Evolutionary conservation across 2,329 filamentous ascomycete genomes (phyloP), one percentile per base, ranked within the genome.

Genomic region (Cercospora sesami): DNA sequence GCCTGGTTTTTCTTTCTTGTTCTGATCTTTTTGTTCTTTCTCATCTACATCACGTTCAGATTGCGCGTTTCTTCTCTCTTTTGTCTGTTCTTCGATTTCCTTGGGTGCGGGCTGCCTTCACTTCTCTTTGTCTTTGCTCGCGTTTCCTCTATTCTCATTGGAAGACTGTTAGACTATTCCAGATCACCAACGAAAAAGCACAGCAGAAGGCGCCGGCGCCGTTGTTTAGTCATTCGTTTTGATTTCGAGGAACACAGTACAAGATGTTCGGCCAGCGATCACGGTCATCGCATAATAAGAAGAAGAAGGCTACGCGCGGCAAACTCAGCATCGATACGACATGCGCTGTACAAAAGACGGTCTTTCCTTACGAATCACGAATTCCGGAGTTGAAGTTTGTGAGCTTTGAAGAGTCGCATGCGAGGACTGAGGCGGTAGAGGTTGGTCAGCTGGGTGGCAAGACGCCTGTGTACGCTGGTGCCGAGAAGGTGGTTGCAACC

Each of bases 251-350:
- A 36, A 12, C n/a, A 59, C 55, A 59, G 55, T 7, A 59, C 53
- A 60, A 31, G 16, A 68, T 68, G 66, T 65, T 67, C 60, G 53
- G 21, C 55, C 58, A 59, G 30, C 51, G 33, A 33, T 60, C 57
- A 42, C 58, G 61, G 5, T 23, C 48, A 45, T 61, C 57, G 10
- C 60, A 68, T 23, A 55, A 45, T 18, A 63, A 60, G 61, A 66
- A 64, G 48, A 62, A 62, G 18, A 48, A 65, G 31, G 64, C 62
- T 51, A 63, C 62, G 9, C 64, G 67, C 51, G 70, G 68, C 33
- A 71, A 72, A 55, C 67, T 73, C 39, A 70, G 68, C n/a, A 70
- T 93, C 21, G 87, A 92, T 71, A 93, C 91, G 2, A 89, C 89
- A 75, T 89, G 92, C 82, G 81, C 87, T 33, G 75, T 78, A 45